Evolutionary conservation across 2,329 filamentous ascomycete genomes (phyloP), one percentile per base, ranked within the genome.

Genomic region (Bipolaris bicolor): DNA sequence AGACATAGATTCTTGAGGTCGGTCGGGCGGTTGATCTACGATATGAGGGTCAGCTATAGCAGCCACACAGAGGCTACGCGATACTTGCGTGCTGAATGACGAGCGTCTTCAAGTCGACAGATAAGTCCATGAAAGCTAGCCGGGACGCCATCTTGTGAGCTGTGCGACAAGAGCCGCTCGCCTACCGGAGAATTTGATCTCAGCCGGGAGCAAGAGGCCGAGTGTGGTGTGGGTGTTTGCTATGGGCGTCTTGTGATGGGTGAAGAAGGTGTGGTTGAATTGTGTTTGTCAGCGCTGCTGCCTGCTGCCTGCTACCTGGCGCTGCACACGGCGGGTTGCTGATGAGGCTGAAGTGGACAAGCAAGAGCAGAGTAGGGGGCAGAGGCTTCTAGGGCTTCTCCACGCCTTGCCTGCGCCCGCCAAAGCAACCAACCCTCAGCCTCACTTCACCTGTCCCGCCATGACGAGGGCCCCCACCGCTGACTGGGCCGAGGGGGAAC

Each of bases 1-100:
- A 82, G 77, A 60, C 80, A 82, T 43, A 82, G 67, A 52, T 74
- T 79, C 58, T 78, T 78, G 64, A 82, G 78, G 59, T 82, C 79
- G 56, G 78, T 79, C 4, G 80, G 80, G 15, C 80, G 79, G 46
- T 66, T 75, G 52, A 82, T 71, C 77, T 81, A 53, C 3, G 24
- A 7, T 4, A 11, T 31, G 20, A 18, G 20, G 16, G 44, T 57
- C 49, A 57, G 34, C n/a, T 36, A 16, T 13, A 31, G 10, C n/a
- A 33, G n/a, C 10, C 43, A 29, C 24, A 18, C 4, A 11, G 41
- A 54, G 36, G 18, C 33, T 15, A 13, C 24, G 16, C 53, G 13
- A 37, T 29, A 70, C 73, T 65, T 65, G 76, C 73, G 65, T 77
- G 75, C 45, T 73, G 66, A 26, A 78, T 66, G 24, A 78, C 67